Conservation (phyloP, 2,329 filamentous ascomycete genomes). For the Scedosporium boydii region DNA sequence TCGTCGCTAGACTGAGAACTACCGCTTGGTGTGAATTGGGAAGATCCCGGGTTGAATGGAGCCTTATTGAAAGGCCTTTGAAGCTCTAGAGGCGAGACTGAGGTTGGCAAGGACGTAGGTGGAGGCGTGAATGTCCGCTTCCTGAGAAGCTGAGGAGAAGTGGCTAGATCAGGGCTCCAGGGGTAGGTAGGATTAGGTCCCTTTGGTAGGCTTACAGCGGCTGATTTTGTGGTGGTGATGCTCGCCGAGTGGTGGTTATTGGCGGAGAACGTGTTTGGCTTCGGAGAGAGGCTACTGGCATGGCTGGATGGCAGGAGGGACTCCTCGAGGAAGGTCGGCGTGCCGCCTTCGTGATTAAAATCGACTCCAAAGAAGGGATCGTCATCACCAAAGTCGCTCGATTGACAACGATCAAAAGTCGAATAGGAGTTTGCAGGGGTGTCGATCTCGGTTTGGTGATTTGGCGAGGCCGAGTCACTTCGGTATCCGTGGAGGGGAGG, state of each 20-base stretch:
- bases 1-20: constrained; percentile 43
- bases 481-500: not conserved
- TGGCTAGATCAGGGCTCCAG: constrained; percentile 42
- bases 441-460: constrained; percentile 16
- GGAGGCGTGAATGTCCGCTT: not conserved
- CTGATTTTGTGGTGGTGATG: not conserved
- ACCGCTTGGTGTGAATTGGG: constrained; percentile 39
- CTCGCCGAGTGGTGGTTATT: not conserved
- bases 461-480: constrained; percentile 3
- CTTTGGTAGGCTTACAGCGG: not conserved
- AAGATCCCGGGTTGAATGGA: constrained; percentile 11
- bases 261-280: not conserved
- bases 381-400: constrained; percentile 35
- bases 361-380: constrained; percentile 43
- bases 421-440: constrained; percentile 42
- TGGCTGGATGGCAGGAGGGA: not conserved
- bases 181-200: constrained; percentile 24
- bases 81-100: constrained; percentile 32
- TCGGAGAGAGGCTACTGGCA: not conserved
- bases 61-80: constrained; percentile 27
- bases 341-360: constrained; percentile 33
- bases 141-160: constrained; percentile 26
- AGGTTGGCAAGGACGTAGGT: constrained; percentile 18
- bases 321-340: constrained; percentile 36
- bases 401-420: constrained; percentile 36